A percentile compares a stretch with the other conserved stretches of the same genome.
These are phyloP conservation scores for Micractinium conductrix DNA, from an alignment of 139 green algal genomes.

Conservation along the genomic window DNA sequence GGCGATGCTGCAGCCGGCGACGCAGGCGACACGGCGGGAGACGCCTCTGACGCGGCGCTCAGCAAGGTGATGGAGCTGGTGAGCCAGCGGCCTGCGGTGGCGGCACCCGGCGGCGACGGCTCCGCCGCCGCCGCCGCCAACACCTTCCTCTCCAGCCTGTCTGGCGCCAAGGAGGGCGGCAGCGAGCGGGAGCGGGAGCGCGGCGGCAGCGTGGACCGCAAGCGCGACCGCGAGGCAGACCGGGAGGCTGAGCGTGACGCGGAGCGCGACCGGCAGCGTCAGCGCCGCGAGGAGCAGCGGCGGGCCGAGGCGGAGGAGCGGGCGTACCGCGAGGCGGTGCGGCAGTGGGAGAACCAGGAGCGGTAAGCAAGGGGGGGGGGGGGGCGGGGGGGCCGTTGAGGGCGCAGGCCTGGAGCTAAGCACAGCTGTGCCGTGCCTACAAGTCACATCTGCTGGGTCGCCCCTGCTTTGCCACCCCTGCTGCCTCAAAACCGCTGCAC, in stretches of 20 bases:
- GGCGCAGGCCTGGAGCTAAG: too few relatives aligned
- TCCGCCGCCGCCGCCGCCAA: conserved; percentile 48
- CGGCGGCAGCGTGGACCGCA: not conserved
- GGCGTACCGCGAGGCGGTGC: conserved; percentile 54
- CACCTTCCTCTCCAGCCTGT: conserved; percentile 53
- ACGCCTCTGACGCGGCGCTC: conserved; percentile 51
- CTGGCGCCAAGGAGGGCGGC: not conserved
- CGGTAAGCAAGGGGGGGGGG: conserved; percentile 22
- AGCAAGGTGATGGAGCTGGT: conserved; percentile 70
- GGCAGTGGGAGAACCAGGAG: conserved; percentile 66
- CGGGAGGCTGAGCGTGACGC: conserved; percentile 32
- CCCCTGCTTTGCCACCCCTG: too few relatives aligned
- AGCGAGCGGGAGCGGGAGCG: conserved; percentile 8
- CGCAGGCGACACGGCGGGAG: conserved; percentile 10
- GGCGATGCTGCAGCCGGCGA: conserved; percentile 35
- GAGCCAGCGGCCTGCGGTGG: conserved; percentile 46
- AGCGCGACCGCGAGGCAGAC: conserved; percentile 21
- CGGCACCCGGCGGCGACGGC: not conserved
- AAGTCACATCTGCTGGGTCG: too few relatives aligned
- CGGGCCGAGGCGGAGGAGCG: conserved; percentile 51
- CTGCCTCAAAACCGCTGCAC: not conserved
- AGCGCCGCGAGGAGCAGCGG: conserved; percentile 45
- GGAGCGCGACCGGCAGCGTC: conserved; percentile 56
- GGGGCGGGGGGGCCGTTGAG: too few relatives aligned
- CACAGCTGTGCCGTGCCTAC: too few relatives aligned